Conservation (phyloP, 352 stramenopile species). For the Blastocystis sp. region DNA sequence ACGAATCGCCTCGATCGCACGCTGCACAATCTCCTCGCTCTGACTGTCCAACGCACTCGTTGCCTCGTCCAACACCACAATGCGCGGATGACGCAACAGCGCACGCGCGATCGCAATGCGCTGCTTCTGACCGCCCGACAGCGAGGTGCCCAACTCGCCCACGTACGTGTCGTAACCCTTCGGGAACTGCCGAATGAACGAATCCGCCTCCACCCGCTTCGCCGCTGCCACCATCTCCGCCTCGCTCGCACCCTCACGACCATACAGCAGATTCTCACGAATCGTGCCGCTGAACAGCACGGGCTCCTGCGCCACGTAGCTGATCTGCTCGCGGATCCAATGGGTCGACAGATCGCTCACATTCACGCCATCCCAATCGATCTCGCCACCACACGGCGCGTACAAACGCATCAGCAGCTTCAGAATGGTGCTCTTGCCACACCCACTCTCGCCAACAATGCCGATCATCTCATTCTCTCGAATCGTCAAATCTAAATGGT, state of each 20-base stretch:
- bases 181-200: slow-evolving; percentile 85
- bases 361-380: slow-evolving; percentile 10
- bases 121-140: slow-evolving; percentile 84
- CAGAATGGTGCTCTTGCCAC: slow-evolving; percentile 73
- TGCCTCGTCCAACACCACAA: slow-evolving; percentile 82
- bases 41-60: slow-evolving; percentile 81
- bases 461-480: slow-evolving; percentile 68
- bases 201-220: slow-evolving; percentile 82
- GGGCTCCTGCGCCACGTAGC: slow-evolving; percentile 86
- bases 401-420: slow-evolving; percentile 74
- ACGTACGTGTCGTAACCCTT: slow-evolving; percentile 77
- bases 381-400: slow-evolving; percentile 42
- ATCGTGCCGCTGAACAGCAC: slow-evolving; percentile 81
- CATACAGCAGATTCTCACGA: slow-evolving; percentile 80
- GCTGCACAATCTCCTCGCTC: slow-evolving; percentile 82
- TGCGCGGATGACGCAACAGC: slow-evolving; percentile 77
- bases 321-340: slow-evolving; percentile 77
- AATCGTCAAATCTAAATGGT: slow-evolving; percentile 71
- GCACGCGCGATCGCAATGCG: slow-evolving; percentile 82
- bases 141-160: slow-evolving; percentile 79
- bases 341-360: slow-evolving; percentile 22
- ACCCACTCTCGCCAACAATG: slow-evolving; percentile 73
- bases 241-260: slow-evolving; percentile 76
- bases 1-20: slow-evolving; percentile 75
- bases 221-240: slow-evolving; percentile 79